Base-by-base conservation (phyloP, 2,329 filamentous ascomycete species). In the Sordariomycetes sp. region DNA sequence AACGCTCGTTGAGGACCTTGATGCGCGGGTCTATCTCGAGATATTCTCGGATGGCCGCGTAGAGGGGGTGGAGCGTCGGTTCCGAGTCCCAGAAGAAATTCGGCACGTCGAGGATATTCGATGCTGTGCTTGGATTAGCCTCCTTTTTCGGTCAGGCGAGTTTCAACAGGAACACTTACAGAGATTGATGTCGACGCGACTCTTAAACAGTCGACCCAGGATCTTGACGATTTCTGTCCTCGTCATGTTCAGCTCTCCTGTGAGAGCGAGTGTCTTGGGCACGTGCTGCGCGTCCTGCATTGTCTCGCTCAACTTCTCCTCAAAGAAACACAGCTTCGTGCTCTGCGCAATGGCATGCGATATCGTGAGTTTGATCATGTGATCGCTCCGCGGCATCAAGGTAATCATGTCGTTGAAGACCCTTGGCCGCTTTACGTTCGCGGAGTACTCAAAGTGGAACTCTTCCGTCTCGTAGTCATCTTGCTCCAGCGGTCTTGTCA, bases 321-420 rank as follows among this genome's bases (percentile, higher is more conserved):
- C 92, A 49, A 98, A 98, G 55, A 92, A 86, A 52, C 83, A 92
- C 26, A 98, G 66, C 58, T 95, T 96, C 0, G 92, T 98, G 57
- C 88, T 95, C 59, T 98, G 92, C 1, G 87, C 87, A 46, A 98
- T 95, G 24, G 88, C 92, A 54, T 98, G 92, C 55, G 85, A 93
- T 65, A 98, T 98, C 21, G 90, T 87, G 12, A 98, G 70, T 61
- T 96, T 96, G 54, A 96, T 94, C 90, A 98, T 96, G 61, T 98
- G 92, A 61, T 98, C 92, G 19, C 71, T 75, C 25, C 86, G 81
- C 39, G 86, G 93, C 42, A 93, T 73, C 29, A 98, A 66, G 1
- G 92, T 98, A 48, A 98, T 96, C 92, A 98, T 98, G 58, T 98
- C 92, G 60, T 98, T 96, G 64, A 93, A 98, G 20, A 98, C 84